Base-by-base conservation (phyloP, 208 protist species). In the Trypanosomatidae sp. region DNA sequence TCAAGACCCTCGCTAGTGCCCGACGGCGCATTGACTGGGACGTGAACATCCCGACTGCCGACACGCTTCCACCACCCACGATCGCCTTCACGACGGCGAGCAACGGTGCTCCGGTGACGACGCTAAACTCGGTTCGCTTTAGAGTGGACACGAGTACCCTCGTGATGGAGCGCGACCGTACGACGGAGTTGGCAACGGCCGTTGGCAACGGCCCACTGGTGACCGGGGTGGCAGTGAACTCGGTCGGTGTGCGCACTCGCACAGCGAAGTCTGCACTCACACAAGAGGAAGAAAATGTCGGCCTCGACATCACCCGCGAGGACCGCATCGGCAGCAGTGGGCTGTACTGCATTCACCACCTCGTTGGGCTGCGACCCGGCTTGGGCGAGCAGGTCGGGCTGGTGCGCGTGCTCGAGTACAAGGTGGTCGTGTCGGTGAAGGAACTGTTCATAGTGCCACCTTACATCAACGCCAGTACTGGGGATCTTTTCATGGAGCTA, bases 361-460 rank as follows among this genome's bases (percentile, higher is more conserved):
- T 91, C 25, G 83, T 91, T 6, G 86, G 81, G 2, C 78, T 91
- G n/a, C 77, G 83, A 30, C 79, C 66, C 25, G 86, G 81, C 8
- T 77, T 91, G 3, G 80, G 83, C 0, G 86, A 91, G 76, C 83
- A 82, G 74, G 83, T 91, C 0, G 86, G 86, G 1, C 72, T 91
- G 13, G 86, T 82, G 55, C 86, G 86, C n/a, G 86, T 91, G 74
- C 79, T 91, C 59, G 86, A 91, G 79, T 91, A 85, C 70, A 62
- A 81, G 66, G 86, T 91, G 62, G n/a, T 19, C 19, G 79, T 73
- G 41, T 52, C 81, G 56, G 73, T 71, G 25, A 43, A 39, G 33
- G 80, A 86, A n/a, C 68, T 89, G 56, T 86, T 88, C 39, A 39
- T 91, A 9, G 39, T 62, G 22, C 66, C 80, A 43, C 84, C 83